Conservation (phyloP, 2,329 filamentous ascomycete species). For the Aspergillus texensis region DNA sequence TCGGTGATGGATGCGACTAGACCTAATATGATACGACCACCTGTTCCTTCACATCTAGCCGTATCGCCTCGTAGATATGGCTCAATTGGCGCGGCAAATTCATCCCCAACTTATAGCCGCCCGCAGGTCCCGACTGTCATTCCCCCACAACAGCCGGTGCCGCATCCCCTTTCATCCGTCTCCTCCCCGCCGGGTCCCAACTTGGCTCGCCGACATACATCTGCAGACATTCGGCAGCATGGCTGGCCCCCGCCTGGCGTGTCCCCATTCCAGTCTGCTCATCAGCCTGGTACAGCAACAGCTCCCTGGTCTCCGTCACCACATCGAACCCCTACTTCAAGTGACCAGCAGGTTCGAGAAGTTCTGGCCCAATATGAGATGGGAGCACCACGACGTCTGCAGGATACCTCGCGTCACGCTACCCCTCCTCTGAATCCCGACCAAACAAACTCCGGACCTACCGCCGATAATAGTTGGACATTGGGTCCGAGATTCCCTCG, state of each 20-base stretch:
- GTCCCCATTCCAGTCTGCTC: conserved; percentile 69
- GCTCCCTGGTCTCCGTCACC: conserved; percentile 70
- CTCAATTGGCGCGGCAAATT: conserved; percentile 72
- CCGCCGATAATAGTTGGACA: conserved; percentile 59
- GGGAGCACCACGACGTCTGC: conserved; percentile 54
- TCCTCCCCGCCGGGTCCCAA: conserved; percentile 64
- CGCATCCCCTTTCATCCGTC: conserved; percentile 62
- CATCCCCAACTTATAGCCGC: conserved; percentile 74
- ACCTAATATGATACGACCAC: conserved; percentile 71
- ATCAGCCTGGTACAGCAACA: conserved; percentile 63
- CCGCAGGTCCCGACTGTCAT: conserved; percentile 67
- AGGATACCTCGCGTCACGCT: conserved; percentile 53
- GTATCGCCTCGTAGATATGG: conserved; percentile 80
- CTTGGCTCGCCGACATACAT: conserved; percentile 83
- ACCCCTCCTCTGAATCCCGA: conserved; percentile 56
- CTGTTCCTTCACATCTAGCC: conserved; percentile 79
- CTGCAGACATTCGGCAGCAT: conserved; percentile 89
- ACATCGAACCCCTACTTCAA: conserved; percentile 52
- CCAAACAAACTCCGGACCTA: conserved; percentile 52
- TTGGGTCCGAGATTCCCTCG: conserved; percentile 47
- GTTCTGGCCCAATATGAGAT: conserved; percentile 68
- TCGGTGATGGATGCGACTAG: conserved; percentile 67
- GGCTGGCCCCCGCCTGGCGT: conserved; percentile 66
- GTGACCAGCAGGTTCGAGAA: conserved; percentile 66
- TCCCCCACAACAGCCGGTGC: conserved; percentile 69